These are phyloP conservation scores for Penicillium sp. DNA, from an alignment of 2,329 filamentous ascomycete species.

Conservation along the genomic window DNA sequence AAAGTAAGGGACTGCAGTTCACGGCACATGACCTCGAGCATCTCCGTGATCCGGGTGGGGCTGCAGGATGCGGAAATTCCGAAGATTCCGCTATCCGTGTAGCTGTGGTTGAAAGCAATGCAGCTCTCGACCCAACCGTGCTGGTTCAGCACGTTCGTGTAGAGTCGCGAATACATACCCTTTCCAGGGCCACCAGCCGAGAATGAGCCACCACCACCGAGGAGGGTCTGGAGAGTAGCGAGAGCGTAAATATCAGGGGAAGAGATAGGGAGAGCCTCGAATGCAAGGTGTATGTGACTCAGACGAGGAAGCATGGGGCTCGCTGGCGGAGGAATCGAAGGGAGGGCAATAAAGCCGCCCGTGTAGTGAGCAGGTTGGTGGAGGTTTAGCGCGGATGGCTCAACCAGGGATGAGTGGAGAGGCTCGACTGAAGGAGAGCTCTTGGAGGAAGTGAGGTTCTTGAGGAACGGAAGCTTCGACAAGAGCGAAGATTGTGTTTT, in stretches of 20 bases:
- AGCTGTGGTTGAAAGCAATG: constrained; percentile 94
- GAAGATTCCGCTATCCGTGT: constrained; percentile 93
- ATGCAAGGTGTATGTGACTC: constrained; percentile 91
- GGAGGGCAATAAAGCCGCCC: constrained; percentile 85
- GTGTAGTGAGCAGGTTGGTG: constrained; percentile 75
- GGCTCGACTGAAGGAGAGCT: constrained; percentile 57
- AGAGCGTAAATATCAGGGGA: constrained; percentile 94
- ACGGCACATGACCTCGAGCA: constrained; percentile 94
- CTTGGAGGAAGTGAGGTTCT: constrained; percentile 73
- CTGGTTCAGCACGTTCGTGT: constrained; percentile 97
- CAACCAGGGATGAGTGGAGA: constrained; percentile 48
- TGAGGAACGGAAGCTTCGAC: constrained; percentile 84
- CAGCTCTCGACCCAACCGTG: constrained; percentile 97
- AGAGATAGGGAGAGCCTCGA: constrained; percentile 87
- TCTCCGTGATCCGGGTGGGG: constrained; percentile 71
- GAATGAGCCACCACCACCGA: constrained; percentile 94
- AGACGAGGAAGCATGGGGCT: constrained; percentile 77
- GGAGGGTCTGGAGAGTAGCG: constrained; percentile 89
- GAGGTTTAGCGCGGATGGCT: constrained; percentile 55
- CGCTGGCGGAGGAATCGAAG: constrained; percentile 71
- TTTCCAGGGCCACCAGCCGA: constrained; percentile 95
- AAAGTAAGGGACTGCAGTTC: constrained; percentile 77
- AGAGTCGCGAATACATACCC: constrained; percentile 97
- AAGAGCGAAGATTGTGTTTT: constrained; percentile 63
- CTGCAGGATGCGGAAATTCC: constrained; percentile 86